These are phyloP conservation scores for Mucor indicus DNA, from an alignment of 371 early-diverging fungal genomes.

Conservation along the genomic window DNA sequence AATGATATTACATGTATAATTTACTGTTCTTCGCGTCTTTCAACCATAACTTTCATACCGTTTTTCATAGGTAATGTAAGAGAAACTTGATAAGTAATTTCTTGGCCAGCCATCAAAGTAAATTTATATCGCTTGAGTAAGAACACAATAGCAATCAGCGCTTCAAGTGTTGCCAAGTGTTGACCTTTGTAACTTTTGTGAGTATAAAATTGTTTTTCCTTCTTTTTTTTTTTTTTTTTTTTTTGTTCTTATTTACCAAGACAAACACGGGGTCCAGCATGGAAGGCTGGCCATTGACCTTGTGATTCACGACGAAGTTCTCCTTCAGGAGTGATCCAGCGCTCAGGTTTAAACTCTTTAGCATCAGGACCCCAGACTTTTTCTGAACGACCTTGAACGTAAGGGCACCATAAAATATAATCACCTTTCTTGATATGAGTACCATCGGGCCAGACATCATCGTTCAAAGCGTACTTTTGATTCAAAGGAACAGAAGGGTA, in stretches of 20 bases:
- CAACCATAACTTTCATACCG: conserved; percentile 33
- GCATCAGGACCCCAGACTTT: conserved; percentile 63
- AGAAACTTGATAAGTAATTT: conserved; percentile 35
- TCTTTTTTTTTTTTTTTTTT: not conserved
- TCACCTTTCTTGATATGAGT: conserved; percentile 57
- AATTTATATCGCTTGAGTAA: conserved; percentile 43
- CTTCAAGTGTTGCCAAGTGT: conserved; percentile 55
- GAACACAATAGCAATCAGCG: conserved; percentile 43
- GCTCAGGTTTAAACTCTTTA: conserved; percentile 56
- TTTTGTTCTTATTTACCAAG: conserved; percentile 25
- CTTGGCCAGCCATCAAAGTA: conserved; percentile 33
- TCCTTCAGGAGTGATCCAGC: conserved; percentile 52
- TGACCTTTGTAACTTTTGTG: conserved; percentile 14
- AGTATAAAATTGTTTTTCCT: not conserved
- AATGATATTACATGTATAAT: too few relatives aligned
- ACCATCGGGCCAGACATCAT: conserved; percentile 71
- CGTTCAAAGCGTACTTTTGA: conserved; percentile 61
- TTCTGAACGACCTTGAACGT: conserved; percentile 53
- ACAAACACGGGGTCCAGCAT: conserved; percentile 72
- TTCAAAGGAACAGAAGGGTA: conserved; percentile 73
- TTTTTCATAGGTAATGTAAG: conserved; percentile 51
- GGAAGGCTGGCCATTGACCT: conserved; percentile 55
- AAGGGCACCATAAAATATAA: conserved; percentile 50
- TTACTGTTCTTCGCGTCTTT: not conserved
- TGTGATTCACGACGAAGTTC: conserved; percentile 36